Evolutionary conservation across 23 red algal genomes (phyloP).

Genomic region (Agarophyton chilense): DNA sequence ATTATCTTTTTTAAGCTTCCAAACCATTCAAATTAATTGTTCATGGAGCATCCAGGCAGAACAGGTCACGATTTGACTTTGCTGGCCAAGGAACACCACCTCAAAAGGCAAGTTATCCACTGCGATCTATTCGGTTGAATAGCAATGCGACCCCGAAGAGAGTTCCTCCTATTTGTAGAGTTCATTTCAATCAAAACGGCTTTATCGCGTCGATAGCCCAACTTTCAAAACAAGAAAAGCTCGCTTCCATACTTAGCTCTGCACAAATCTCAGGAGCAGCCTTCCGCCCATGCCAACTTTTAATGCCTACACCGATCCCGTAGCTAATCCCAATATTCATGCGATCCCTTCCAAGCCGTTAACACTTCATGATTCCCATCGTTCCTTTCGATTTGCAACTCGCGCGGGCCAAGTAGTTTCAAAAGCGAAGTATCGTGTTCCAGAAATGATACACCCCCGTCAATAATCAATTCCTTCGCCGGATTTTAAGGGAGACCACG

Average conservation of each 20-base stretch:
- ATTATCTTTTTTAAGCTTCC: neutral
- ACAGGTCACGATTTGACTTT: slow-evolving; percentile 58
- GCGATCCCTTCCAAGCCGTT: too few relatives aligned
- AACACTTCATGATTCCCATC: too few relatives aligned
- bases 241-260: slow-evolving; percentile 51
- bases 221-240: slow-evolving; percentile 60
- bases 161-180: neutral
- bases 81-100: slow-evolving; percentile 6
- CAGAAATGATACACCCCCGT: neutral
- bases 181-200: neutral
- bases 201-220: slow-evolving; percentile 9
- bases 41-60: slow-evolving; percentile 14
- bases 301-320: too few relatives aligned
- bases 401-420: neutral
- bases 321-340: too few relatives aligned
- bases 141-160: neutral
- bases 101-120: neutral
- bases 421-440: neutral
- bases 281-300: too few relatives aligned
- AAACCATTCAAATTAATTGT: neutral
- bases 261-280: slow-evolving; percentile 32
- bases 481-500: slow-evolving; percentile 77
- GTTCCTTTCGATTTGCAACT: too few relatives aligned
- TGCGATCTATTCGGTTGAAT: neutral
- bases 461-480: slow-evolving; percentile 24